These are phyloP conservation scores for Cicer pinnatifidum DNA, from an alignment of 306 rosid genomes.

Conservation along the genomic window DNA sequence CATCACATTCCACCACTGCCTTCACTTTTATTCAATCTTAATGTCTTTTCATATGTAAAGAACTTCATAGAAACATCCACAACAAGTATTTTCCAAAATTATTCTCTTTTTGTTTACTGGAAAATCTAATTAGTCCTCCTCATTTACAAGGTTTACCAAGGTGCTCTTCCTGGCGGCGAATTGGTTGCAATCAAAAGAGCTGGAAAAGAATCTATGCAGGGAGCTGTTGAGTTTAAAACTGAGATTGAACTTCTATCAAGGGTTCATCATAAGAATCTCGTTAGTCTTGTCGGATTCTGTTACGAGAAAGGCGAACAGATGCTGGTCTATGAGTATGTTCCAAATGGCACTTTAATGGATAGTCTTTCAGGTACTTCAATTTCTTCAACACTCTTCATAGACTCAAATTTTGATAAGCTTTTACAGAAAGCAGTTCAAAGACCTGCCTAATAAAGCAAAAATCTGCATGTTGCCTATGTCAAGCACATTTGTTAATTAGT, in stretches of 20 bases:
- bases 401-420: not conserved
- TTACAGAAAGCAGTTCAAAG: constrained; percentile 16
- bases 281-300: constrained; percentile 77
- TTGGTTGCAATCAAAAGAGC: constrained; percentile 78
- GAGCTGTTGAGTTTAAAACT: constrained; percentile 70
- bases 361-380: constrained; percentile 67
- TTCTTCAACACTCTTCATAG: constrained; percentile 30
- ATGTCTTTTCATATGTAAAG: constrained; percentile 18
- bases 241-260: constrained; percentile 93
- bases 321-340: constrained; percentile 73
- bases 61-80: constrained; percentile 30
- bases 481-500: constrained; percentile 14
- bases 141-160: constrained; percentile 64
- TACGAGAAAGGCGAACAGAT: constrained; percentile 83
- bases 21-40: not conserved
- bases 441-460: not conserved
- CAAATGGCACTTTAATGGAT: constrained; percentile 75
- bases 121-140: constrained; percentile 41
- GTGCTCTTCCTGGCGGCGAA: constrained; percentile 62
- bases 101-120: constrained; percentile 20
- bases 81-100: not conserved
- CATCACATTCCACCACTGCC: not conserved
- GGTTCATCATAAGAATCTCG: constrained; percentile 86
- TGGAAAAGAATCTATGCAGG: constrained; percentile 71
- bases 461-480: not conserved